Base-by-base conservation (phyloP, 2,329 filamentous ascomycete genomes). In the Xylariaceae sp. region DNA sequence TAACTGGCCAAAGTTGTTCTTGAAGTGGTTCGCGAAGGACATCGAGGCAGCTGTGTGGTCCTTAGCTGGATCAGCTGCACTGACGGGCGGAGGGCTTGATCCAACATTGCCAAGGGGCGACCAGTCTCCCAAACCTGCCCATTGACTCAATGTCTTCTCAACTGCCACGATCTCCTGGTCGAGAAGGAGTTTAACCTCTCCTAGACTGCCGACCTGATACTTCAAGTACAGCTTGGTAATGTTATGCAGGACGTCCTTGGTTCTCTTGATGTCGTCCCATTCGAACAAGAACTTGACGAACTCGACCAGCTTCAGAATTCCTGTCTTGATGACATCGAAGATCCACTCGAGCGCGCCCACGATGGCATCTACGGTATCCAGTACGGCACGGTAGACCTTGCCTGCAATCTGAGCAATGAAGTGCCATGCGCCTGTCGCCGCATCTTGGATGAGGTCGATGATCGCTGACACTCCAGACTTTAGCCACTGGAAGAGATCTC, bases 191-290 rank as follows among this genome's bases (percentile, higher is more conserved):
- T 51, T 51, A 17, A 41, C 37, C 0, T 44, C 39, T 45, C 47
- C 51, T 6, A 53, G 34, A 3, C 34, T 30, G 10, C 50, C 17
- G 44, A 58, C 45, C 30, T 58, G 56, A 23, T 44, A 7, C 17
- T 50, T 10, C 18, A 54, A 34, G 23, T 41, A 58, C 13, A 54
- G 30, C 45, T 50, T 49, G 4, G 51, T 23, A 5, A 51, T 11
- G 10, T 55, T 51, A 18, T 55, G 9, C 15, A 58, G 10, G 18
- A 55, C 47, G 47, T 59, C 57, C 37, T 59, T 55, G 3, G 57
- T 55, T 34, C 57, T 45, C n/a, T 13, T 45, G 10, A 59, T 52
- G 23, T 59, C 57, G 41, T 59, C 57, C 57, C 57, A 59, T 2
- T 49, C 52, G 11, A 59, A 59, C 17, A 55, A 39, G 37, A 59